A percentile compares a stretch with the other conserved stretches of the same genome.
phyloP scores from a whole-genome alignment of 805 yeast species.

The Kuraishia cidri region DNA sequence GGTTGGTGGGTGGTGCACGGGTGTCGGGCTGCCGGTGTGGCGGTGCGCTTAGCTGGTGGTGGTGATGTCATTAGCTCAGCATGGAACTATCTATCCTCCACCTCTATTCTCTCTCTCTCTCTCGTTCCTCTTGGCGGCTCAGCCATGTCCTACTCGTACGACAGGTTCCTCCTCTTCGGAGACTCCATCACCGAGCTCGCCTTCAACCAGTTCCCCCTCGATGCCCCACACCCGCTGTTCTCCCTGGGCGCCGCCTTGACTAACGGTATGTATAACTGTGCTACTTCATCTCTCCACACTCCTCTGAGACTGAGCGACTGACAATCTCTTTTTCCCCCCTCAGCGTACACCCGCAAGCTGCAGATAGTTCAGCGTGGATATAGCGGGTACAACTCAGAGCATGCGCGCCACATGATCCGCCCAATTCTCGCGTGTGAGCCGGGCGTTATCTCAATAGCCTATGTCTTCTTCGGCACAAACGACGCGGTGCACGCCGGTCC shows the following conservation, averaged over 20 bases:
- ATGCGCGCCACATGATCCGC: slow-evolving; percentile 41
- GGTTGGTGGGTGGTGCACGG: too few relatives aligned
- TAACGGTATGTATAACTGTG: slow-evolving; percentile 9
- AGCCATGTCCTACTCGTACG: too few relatives aligned
- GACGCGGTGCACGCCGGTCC: slow-evolving; percentile 44
- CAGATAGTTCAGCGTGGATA: slow-evolving; percentile 72
- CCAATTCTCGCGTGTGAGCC: slow-evolving; percentile 41
- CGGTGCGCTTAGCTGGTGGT: too few relatives aligned
- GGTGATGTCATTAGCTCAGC: too few relatives aligned
- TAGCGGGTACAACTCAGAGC: slow-evolving; percentile 65
- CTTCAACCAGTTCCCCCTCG: slow-evolving; percentile 10
- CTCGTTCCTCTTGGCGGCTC: too few relatives aligned
- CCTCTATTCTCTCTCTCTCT: too few relatives aligned
- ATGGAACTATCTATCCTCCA: too few relatives aligned
- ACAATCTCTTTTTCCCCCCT: neutral
- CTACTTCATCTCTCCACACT: too few relatives aligned
- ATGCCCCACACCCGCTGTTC: slow-evolving; percentile 8
- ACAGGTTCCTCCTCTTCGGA: slow-evolving; percentile 16
- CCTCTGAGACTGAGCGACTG: neutral
- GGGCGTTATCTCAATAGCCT: slow-evolving; percentile 19
- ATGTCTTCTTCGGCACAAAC: slow-evolving; percentile 76
- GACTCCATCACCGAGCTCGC: slow-evolving; percentile 26
- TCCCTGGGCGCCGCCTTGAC: slow-evolving; percentile 19
- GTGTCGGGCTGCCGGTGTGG: too few relatives aligned
- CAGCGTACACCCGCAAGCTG: slow-evolving; percentile 43